These are phyloP conservation scores for Cucurbitaria berberidis DNA, from an alignment of 2,329 filamentous ascomycete species.

Conservation along the genomic window DNA sequence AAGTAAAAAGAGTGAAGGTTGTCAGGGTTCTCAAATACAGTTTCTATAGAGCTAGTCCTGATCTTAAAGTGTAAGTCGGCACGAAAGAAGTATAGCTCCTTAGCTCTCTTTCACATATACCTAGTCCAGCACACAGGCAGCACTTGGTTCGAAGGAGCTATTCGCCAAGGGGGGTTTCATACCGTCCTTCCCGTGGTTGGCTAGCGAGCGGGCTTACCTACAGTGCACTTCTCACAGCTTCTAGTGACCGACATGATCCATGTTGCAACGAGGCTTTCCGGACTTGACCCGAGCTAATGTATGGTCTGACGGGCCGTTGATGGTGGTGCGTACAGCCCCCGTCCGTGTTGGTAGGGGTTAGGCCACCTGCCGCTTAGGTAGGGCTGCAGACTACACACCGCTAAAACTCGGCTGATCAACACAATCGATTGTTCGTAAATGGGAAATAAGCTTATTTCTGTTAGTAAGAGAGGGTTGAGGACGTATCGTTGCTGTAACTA, in stretches of 20 bases:
- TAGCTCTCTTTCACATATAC: constrained; percentile 10
- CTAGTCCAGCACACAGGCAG: constrained; percentile 10
- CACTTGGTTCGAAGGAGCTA: constrained; percentile 2
- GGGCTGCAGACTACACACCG: constrained; percentile 40
- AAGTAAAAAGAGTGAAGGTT: background rate
- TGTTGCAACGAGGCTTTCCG: constrained; percentile 36
- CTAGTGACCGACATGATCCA: constrained; percentile 22
- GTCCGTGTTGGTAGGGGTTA: constrained; percentile 18
- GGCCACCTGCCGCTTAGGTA: constrained; percentile 22
- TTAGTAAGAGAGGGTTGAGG: constrained; percentile 1
- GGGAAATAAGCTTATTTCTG: constrained; percentile 33
- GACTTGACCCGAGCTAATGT: constrained; percentile 19
- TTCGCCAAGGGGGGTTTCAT: constrained; percentile 21
- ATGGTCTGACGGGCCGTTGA: constrained; percentile 24
- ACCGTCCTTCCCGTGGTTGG: constrained; percentile 17
- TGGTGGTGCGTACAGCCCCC: constrained; percentile 24
- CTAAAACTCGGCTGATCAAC: constrained; percentile 19
- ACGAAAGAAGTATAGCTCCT: constrained; percentile 5
- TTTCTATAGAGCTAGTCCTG: constrained; percentile 3
- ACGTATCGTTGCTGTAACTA: background rate
- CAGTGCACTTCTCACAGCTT: constrained; percentile 13
- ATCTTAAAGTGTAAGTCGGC: constrained; percentile 13
- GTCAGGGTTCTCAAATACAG: constrained; percentile 2
- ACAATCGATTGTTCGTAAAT: constrained; percentile 17
- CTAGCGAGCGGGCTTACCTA: constrained; percentile 19